A percentile compares a stretch with the other conserved stretches of the same genome.
These are phyloP conservation scores for Alternaria arborescens DNA, from an alignment of 2,329 filamentous ascomycete species.

Conservation along the genomic window DNA sequence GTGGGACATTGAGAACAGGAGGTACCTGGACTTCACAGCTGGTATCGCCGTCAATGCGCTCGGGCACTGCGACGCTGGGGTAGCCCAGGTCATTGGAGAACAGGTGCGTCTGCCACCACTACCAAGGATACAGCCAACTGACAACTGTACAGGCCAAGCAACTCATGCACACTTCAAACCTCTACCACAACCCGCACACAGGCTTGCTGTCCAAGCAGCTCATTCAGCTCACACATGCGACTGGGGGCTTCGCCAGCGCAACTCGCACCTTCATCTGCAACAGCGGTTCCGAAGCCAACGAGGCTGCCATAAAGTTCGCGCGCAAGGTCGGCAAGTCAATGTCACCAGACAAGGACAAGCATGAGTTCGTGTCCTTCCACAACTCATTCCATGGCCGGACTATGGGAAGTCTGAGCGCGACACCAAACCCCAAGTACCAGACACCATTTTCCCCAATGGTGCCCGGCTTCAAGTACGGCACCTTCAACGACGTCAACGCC, in stretches of 20 bases:
- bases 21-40: conserved; percentile 93
- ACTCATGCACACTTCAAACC: conserved; percentile 90
- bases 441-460: conserved; percentile 94
- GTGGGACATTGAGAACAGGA: conserved; percentile 87
- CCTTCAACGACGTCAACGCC: conserved; percentile 79
- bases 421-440: conserved; percentile 98
- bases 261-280: conserved; percentile 91
- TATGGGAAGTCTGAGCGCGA: conserved; percentile 94
- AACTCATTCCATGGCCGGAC: conserved; percentile 96
- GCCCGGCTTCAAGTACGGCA: conserved; percentile 87
- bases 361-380: conserved; percentile 88
- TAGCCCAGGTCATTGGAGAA: conserved; percentile 77
- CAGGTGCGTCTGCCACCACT: conserved; percentile 63
- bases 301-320: conserved; percentile 96
- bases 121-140: conserved; percentile 10
- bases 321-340: conserved; percentile 84
- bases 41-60: conserved; percentile 95
- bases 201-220: conserved; percentile 86
- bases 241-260: conserved; percentile 83
- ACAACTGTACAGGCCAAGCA: conserved; percentile 61
- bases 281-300: conserved; percentile 95
- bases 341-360: conserved; percentile 75
- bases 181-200: conserved; percentile 97
- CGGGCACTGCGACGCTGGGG: conserved; percentile 85
- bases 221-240: conserved; percentile 79